Percentiles rank a stretch among this genome's conserved stretches.
Conservation (phyloP, 495 filamentous ascomycete genomes). For the Acidomyces sp. region DNA sequence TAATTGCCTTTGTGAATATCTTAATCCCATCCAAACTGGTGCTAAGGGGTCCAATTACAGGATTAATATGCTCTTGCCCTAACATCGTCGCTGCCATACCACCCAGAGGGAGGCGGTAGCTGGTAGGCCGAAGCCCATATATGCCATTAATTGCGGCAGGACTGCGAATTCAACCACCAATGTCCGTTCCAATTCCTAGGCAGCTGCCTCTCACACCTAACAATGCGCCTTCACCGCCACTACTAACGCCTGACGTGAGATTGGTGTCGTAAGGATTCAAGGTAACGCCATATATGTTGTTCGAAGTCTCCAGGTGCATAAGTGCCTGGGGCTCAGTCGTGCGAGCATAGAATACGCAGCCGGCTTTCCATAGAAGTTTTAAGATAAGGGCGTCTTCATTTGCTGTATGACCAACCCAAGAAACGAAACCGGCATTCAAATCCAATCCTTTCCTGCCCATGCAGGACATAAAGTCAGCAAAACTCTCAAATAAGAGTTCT, state of each 20-base stretch:
- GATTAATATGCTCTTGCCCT: conserved; percentile 47
- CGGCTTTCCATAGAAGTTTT: conserved; percentile 34
- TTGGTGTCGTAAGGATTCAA: conserved; percentile 44
- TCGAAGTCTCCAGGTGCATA: conserved; percentile 48
- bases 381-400: conserved; percentile 36
- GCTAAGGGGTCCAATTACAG: conserved; percentile 50
- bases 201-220: conserved; percentile 44
- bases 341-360: conserved; percentile 39
- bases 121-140: conserved; percentile 52
- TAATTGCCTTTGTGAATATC: conserved; percentile 42
- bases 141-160: conserved; percentile 53
- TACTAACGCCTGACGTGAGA: conserved; percentile 49
- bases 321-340: conserved; percentile 45
- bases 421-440: conserved; percentile 35
- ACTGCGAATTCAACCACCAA: conserved; percentile 53
- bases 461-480: no score
- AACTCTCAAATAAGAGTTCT: no score
- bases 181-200: conserved; percentile 56
- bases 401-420: conserved; percentile 32
- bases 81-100: conserved; percentile 37
- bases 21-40: conserved; percentile 48
- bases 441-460: conserved; percentile 43
- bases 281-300: conserved; percentile 46
- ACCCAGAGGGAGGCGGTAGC: conserved; percentile 41
- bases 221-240: conserved; percentile 56